These are phyloP conservation scores for Ganoderma meredithae DNA, from an alignment of 1,284 basidiomycete genomes.

Conservation along the genomic window DNA sequence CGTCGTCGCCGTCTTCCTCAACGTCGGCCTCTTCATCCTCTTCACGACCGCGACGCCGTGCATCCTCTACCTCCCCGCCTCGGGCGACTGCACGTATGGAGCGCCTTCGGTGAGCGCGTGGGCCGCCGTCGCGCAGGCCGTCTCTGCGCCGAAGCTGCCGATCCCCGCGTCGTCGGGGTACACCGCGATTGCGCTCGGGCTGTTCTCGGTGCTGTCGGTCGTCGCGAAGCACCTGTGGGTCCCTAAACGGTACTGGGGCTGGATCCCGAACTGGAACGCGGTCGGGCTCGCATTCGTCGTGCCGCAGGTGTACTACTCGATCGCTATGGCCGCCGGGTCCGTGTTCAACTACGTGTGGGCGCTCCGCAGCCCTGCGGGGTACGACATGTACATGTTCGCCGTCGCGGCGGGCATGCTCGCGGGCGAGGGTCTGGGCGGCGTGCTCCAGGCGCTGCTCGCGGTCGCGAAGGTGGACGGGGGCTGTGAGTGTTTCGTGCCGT, in stretches of 20 bases:
- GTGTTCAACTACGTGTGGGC: constrained; percentile 58
- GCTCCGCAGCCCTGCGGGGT: constrained; percentile 50
- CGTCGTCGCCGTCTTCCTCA: constrained; percentile 65
- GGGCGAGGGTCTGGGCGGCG: constrained; percentile 75
- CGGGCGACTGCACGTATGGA: constrained; percentile 57
- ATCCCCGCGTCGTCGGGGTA: constrained; percentile 67
- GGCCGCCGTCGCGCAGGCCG: constrained; percentile 68
- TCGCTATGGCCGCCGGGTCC: constrained; percentile 60
- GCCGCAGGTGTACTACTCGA: constrained; percentile 42
- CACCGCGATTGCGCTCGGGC: constrained; percentile 64
- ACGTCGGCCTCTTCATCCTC: constrained; percentile 64
- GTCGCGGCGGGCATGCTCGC: constrained; percentile 67
- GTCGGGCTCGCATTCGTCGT: constrained; percentile 52
- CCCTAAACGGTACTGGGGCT: constrained; percentile 61
- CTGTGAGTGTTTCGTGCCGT: constrained; percentile 42
- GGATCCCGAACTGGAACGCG: constrained; percentile 74
- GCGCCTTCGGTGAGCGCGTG: constrained; percentile 69
- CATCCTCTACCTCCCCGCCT: constrained; percentile 50
- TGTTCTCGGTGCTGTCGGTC: constrained; percentile 55
- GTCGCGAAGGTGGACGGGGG: constrained; percentile 57
- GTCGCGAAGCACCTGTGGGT: constrained; percentile 59
- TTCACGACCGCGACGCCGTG: constrained; percentile 74
- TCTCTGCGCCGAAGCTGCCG: constrained; percentile 55
- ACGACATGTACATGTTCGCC: constrained; percentile 70
- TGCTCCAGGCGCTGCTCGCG: constrained; percentile 66